Percentiles rank a stretch among this genome's conserved stretches.
These are phyloP conservation scores for Ustanciosporium gigantosporum DNA, from an alignment of 1,284 basidiomycete genomes.

Conservation along the genomic window DNA sequence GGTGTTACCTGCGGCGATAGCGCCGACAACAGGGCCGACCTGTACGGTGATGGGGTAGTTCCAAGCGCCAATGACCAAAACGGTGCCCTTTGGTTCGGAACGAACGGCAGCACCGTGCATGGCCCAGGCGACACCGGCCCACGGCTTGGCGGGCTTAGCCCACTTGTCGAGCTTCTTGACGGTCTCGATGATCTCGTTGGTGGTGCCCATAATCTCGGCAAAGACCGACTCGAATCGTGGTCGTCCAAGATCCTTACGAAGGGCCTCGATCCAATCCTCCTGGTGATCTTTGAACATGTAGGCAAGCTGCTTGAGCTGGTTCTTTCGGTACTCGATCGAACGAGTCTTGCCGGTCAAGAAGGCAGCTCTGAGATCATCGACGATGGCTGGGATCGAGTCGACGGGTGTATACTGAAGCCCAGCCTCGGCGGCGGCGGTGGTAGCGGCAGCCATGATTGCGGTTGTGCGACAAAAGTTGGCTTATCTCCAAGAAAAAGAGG, in stretches of 20 bases:
- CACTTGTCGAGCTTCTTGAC: constrained; percentile 69
- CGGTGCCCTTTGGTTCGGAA: constrained; percentile 62
- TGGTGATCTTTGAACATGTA: constrained; percentile 70
- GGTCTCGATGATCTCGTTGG: constrained; percentile 69
- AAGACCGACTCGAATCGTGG: constrained; percentile 59
- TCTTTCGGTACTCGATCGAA: constrained; percentile 67
- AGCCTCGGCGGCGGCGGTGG: constrained; percentile 32
- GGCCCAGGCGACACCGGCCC: constrained; percentile 55
- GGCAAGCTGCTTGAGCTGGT: constrained; percentile 70
- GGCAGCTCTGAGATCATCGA: constrained; percentile 64
- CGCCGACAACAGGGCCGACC: constrained; percentile 62
- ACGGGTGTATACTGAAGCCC: constrained; percentile 39
- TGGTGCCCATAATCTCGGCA: constrained; percentile 56
- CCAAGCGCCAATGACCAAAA: constrained; percentile 64
- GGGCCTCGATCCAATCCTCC: constrained; percentile 65
- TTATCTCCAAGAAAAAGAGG: background rate
- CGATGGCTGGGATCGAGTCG: constrained; percentile 56
- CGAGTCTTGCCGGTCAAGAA: constrained; percentile 67
- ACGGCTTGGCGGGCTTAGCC: constrained; percentile 57
- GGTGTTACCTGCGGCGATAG: constrained; percentile 63
- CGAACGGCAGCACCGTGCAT: constrained; percentile 57
- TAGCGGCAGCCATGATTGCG: constrained; percentile 16
- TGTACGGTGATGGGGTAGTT: constrained; percentile 59
- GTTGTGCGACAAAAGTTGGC: background rate
- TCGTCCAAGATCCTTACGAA: constrained; percentile 68